Evolutionary conservation across 768 basidiomycete species (phyloP).

Genomic region (Pleurotus giganteus): DNA sequence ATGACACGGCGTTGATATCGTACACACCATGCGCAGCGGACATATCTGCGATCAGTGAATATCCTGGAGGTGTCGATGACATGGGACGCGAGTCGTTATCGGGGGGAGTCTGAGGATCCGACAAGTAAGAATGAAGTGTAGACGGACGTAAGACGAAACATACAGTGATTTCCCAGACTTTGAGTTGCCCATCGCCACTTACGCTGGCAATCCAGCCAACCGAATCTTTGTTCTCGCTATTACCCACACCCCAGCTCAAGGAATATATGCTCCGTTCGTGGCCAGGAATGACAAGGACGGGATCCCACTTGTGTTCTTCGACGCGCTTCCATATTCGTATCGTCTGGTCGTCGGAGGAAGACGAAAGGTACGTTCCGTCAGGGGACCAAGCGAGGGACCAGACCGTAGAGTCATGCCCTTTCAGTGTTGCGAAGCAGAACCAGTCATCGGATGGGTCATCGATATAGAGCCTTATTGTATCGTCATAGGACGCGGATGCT

Average conservation of each 20-base stretch:
- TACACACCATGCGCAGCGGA: constrained; percentile 73
- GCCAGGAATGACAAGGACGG: constrained; percentile 53
- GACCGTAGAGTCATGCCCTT: constrained; percentile 83
- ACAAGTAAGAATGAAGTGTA: background rate
- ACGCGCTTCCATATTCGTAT: constrained; percentile 83
- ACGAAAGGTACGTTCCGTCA: constrained; percentile 76
- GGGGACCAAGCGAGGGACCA: constrained; percentile 89
- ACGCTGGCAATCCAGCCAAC: constrained; percentile 85
- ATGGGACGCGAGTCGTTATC: constrained; percentile 12
- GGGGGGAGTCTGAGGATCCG: constrained; percentile 23
- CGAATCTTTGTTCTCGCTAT: constrained; percentile 27
- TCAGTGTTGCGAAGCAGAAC: constrained; percentile 81
- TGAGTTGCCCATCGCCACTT: constrained; percentile 82
- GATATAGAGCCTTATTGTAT: constrained; percentile 89
- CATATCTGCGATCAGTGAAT: constrained; percentile 56
- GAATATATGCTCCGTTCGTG: constrained; percentile 82
- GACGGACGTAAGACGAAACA: constrained; percentile 17
- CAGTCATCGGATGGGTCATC: constrained; percentile 96
- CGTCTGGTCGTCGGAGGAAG: constrained; percentile 81
- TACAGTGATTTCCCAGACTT: constrained; percentile 77
- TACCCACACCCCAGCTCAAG: constrained; percentile 64
- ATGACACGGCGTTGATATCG: constrained; percentile 83
- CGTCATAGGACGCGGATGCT: constrained; percentile 96
- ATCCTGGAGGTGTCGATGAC: constrained; percentile 18
- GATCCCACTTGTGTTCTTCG: constrained; percentile 61